Conservation (phyloP, 2,329 filamentous ascomycete species). For the Sodiomyces alkalinus region DNA sequence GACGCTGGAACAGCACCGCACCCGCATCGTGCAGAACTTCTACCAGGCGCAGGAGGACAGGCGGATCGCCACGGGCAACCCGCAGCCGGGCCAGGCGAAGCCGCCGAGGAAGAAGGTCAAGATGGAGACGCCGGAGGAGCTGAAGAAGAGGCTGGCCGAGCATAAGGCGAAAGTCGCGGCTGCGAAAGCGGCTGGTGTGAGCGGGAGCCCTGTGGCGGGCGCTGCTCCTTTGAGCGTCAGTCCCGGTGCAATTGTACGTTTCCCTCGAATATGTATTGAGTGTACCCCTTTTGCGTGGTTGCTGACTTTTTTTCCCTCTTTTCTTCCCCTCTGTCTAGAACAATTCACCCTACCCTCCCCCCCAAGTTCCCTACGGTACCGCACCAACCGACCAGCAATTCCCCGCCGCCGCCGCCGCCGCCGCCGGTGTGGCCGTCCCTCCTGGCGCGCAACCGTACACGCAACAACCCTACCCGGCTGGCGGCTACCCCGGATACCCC, state of each 20-base stretch:
- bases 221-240: slow-evolving; percentile 23
- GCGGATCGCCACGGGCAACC: slow-evolving; percentile 70
- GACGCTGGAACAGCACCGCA: slow-evolving; percentile 66
- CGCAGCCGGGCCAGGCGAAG: slow-evolving; percentile 51
- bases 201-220: slow-evolving; percentile 31
- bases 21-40: slow-evolving; percentile 72
- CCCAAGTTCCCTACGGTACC: slow-evolving; percentile 18
- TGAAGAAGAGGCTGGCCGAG: slow-evolving; percentile 68
- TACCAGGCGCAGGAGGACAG: slow-evolving; percentile 76
- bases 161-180: slow-evolving; percentile 56
- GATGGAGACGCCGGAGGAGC: slow-evolving; percentile 58
- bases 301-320: slow-evolving; percentile 2
- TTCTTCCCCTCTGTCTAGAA: slow-evolving; percentile 12
- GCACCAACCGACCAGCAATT: slow-evolving; percentile 19
- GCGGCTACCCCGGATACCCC: slow-evolving; percentile 14
- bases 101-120: slow-evolving; percentile 56
- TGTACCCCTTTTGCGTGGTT: too few species aligned
- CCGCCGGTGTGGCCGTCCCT: too few species aligned
- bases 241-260: slow-evolving; percentile 43
- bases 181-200: slow-evolving; percentile 32
- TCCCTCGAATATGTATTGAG: background rate
- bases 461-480: slow-evolving; percentile 5
- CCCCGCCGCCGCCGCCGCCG: slow-evolving; percentile 11
- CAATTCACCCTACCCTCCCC: slow-evolving; percentile 23
- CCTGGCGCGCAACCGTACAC: slow-evolving; percentile 9